These are phyloP conservation scores for Nakataea oryzae DNA, from an alignment of 2,329 filamentous ascomycete species.

Conservation along the genomic window DNA sequence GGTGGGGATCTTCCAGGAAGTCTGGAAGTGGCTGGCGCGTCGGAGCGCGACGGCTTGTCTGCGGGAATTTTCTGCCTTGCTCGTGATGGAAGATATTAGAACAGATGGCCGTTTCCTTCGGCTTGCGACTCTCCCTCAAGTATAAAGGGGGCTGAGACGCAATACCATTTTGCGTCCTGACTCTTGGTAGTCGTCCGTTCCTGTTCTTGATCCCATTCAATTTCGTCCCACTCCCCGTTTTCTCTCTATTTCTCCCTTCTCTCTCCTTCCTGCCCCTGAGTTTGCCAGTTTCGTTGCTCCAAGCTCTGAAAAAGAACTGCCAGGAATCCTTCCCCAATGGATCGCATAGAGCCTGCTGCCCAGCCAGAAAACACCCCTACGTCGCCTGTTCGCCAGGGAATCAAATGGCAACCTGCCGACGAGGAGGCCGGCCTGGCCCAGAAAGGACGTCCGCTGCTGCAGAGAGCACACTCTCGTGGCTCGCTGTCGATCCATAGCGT, in stretches of 20 bases:
- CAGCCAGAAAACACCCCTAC: background rate
- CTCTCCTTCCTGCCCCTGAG: background rate
- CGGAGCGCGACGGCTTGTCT: background rate
- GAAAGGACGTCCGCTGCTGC: background rate
- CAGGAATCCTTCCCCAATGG: background rate
- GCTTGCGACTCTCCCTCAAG: background rate
- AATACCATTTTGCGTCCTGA: background rate
- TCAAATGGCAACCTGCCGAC: conserved; percentile 1
- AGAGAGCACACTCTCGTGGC: conserved; percentile 9
- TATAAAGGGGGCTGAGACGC: background rate
- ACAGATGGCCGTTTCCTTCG: background rate
- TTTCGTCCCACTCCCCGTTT: background rate
- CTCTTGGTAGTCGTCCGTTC: background rate
- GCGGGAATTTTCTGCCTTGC: background rate
- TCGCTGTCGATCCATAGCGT: conserved; percentile 31
- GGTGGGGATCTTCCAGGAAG: background rate
- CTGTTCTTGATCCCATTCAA: background rate
- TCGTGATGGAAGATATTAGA: background rate
- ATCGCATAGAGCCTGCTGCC: background rate
- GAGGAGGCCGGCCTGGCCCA: conserved; percentile 3
- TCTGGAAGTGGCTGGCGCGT: background rate
- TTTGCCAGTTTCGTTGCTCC: background rate
- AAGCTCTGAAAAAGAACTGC: background rate
- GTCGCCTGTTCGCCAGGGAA: background rate
- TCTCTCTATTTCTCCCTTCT: background rate